Conservation (phyloP, 805 yeast species). For the Komagataella phaffii region DNA sequence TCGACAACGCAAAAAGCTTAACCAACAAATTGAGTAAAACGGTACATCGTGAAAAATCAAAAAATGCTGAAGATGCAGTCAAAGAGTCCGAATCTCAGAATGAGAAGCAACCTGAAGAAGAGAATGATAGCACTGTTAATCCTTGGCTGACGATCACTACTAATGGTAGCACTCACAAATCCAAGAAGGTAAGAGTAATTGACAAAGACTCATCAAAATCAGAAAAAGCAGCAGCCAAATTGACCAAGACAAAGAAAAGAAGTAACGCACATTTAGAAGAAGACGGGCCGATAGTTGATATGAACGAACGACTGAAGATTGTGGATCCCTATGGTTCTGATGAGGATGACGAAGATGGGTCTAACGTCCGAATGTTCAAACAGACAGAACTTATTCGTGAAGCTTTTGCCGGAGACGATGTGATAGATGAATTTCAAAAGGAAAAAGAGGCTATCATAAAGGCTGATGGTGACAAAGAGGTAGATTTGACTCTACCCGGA, state of each 20-base stretch:
- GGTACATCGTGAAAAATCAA: conserved; percentile 3
- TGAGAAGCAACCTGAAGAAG: conserved; percentile 1
- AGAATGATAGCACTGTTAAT: conserved; percentile 19
- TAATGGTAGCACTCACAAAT: conserved; percentile 19
- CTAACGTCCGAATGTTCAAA: conserved; percentile 42
- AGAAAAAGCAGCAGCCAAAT: conserved; percentile 32
- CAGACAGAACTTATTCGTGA: conserved; percentile 75
- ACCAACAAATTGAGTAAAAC: conserved; percentile 21
- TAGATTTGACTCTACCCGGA: conserved; percentile 82
- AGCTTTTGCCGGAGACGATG: conserved; percentile 97
- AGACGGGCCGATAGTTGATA: conserved; percentile 25
- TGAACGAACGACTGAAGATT: conserved; percentile 40
- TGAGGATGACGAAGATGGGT: conserved; percentile 30
- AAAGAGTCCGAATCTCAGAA: neutral
- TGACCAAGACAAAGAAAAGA: conserved; percentile 23
- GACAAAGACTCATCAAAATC: conserved; percentile 35
- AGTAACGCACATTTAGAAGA: conserved; percentile 22
- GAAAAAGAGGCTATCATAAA: conserved; percentile 57
- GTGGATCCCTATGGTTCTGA: conserved; percentile 29
- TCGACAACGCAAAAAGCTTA: conserved; percentile 36
- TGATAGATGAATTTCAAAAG: conserved; percentile 60
- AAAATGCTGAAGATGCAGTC: conserved; percentile 8
- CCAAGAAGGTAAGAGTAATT: conserved; percentile 31
- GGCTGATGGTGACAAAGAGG: conserved; percentile 81
- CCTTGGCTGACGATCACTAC: conserved; percentile 33